phyloP scores from a whole-genome alignment of 106 monocot species.

The Dendrobium chrysotoxum region DNA sequence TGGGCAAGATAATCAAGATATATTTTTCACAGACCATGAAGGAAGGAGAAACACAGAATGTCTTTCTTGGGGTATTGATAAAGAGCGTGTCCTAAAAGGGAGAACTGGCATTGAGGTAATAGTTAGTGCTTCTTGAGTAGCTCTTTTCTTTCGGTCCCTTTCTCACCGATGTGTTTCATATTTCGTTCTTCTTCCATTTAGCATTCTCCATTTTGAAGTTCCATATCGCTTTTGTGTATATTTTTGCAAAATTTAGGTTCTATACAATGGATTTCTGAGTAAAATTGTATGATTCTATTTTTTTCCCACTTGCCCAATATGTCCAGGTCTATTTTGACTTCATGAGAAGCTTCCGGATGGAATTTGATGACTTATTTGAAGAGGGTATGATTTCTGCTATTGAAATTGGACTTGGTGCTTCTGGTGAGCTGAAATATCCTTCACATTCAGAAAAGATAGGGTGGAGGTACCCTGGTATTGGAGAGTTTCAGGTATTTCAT shows the following conservation, averaged over 20 bases:
- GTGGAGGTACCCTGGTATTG: slow-evolving; percentile 96
- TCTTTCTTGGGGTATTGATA: slow-evolving; percentile 94
- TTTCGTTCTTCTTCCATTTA: background rate
- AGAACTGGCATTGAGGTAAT: slow-evolving; percentile 92
- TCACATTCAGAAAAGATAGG: slow-evolving; percentile 79
- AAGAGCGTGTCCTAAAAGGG: slow-evolving; percentile 72
- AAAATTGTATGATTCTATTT: background rate
- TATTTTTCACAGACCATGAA: slow-evolving; percentile 98
- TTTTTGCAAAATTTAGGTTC: background rate
- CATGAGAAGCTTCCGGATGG: slow-evolving; percentile 94
- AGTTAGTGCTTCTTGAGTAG: background rate
- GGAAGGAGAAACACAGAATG: slow-evolving; percentile 87
- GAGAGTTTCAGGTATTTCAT: slow-evolving; percentile 96
- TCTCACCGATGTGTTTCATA: background rate
- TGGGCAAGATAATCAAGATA: slow-evolving; percentile 91
- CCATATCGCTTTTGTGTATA: background rate
- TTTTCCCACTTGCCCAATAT: background rate
- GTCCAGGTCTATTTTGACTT: slow-evolving; percentile 90
- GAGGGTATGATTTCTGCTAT: slow-evolving; percentile 70
- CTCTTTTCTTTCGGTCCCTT: background rate
- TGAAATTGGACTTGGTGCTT: slow-evolving; percentile 89
- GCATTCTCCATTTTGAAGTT: background rate
- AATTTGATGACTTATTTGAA: slow-evolving; percentile 70
- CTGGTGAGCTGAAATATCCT: slow-evolving; percentile 81
- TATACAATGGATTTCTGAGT: background rate